phyloP scores from a whole-genome alignment of 306 rosid species.

The Corylus americana region DNA sequence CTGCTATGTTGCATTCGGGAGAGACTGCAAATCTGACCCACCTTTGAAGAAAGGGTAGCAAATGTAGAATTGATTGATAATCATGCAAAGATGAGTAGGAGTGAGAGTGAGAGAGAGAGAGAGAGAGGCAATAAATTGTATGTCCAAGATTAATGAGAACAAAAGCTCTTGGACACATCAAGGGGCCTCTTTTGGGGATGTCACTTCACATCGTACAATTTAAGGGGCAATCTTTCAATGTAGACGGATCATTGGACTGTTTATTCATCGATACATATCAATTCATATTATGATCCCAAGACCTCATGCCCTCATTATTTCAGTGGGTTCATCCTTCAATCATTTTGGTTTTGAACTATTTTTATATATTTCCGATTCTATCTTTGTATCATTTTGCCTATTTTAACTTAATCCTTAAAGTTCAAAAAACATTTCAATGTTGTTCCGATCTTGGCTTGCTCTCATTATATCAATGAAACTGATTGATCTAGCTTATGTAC shows the following conservation, averaged over 20 bases:
- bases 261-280: slow-evolving; percentile 9
- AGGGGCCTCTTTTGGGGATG: slow-evolving; percentile 32
- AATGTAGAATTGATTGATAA: slow-evolving; percentile 8
- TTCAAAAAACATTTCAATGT: no score
- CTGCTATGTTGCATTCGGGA: background rate
- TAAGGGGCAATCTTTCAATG: slow-evolving; percentile 31
- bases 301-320: no score
- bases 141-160: slow-evolving; percentile 25
- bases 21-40: background rate
- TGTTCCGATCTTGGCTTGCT: no score
- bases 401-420: no score
- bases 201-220: slow-evolving; percentile 34
- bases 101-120: slow-evolving; percentile 15
- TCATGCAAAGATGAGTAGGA: background rate
- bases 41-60: no score
- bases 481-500: no score
- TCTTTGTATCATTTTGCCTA: no score
- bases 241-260: slow-evolving; percentile 33
- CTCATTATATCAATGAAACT: no score
- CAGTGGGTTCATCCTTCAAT: no score
- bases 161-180: slow-evolving; percentile 22
- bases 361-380: no score
- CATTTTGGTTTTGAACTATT: no score
- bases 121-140: slow-evolving; percentile 27
- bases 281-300: slow-evolving; percentile 11